Evolutionary conservation across 805 yeast species (phyloP), one percentile per base, ranked within the genome.

Genomic region (Vanderwaltozyma polyspora): DNA sequence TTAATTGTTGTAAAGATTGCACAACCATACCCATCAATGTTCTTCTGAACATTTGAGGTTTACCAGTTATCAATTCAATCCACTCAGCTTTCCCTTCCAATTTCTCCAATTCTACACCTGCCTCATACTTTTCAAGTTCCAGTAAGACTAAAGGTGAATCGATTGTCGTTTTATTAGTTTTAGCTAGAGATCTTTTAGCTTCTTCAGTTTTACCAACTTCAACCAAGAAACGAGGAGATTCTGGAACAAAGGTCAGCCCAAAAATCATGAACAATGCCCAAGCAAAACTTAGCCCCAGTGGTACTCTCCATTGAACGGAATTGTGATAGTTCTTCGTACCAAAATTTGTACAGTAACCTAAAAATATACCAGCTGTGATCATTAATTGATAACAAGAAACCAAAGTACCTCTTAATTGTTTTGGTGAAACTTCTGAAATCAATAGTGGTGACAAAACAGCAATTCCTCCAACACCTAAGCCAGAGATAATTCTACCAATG

Each of bases 381-480:
- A 72, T 74, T 52, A 80, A 64, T 61, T 80, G 87, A 64, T 72
- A 80, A 48, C 76, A 70, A 24, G 80, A 74, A 34, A 80, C 86
- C 43, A 79, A 66, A 22, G 81, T 66, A 57, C 87, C 87, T 70
- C 89, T 73, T 34, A 79, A 60, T 37, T 70, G 45, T 33, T 57
- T 57, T 21, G 62, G 59, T 18, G 59, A 37, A 3, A 52, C 57
- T 41, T 55, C 58, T 25, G 80, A 68, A 44, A 78, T 76, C 55
- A 78, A 71, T 57, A 83, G 62, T 33, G 93, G 89, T 18, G 79
- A 80, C 38, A 79, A 64, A 30, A 86, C 85, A 29, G 87, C 72
- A 29, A 82, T 67, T 38, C 74, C 73, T 45, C 94, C 94, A 36
- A 81, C 83, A 37, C 83, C 83, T 6, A 80, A 43, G 38, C 95